Percentiles rank a stretch among this genome's conserved stretches.
Evolutionary conservation across 768 basidiomycete species (phyloP).

Genomic region (Tricholoma sp.): DNA sequence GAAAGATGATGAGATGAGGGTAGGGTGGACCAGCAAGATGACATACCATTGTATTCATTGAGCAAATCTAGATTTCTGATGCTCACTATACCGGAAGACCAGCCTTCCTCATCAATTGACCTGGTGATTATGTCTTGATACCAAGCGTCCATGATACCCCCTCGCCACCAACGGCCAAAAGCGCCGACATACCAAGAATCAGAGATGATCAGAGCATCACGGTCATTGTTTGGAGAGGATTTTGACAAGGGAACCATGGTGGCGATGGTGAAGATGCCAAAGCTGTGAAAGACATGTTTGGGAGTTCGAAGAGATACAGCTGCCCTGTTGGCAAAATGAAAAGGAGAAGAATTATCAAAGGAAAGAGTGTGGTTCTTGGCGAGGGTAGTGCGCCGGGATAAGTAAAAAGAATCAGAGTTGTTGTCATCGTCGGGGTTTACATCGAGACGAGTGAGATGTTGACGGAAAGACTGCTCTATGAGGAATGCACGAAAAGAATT

Average conservation of each 20-base stretch:
- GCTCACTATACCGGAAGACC: slow-evolving; percentile 72
- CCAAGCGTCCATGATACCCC: slow-evolving; percentile 77
- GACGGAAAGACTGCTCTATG: slow-evolving; percentile 96
- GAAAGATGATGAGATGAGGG: slow-evolving; percentile 6
- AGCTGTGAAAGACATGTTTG: slow-evolving; percentile 78
- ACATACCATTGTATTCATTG: slow-evolving; percentile 62
- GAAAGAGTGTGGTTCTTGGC: slow-evolving; percentile 23
- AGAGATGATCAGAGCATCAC: slow-evolving; percentile 48
- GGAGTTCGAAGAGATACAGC: slow-evolving; percentile 91
- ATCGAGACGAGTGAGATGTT: slow-evolving; percentile 84
- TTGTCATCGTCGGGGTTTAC: slow-evolving; percentile 53
- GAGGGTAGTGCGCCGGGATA: slow-evolving; percentile 24
- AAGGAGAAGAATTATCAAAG: slow-evolving; percentile 40
- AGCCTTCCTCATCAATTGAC: slow-evolving; percentile 65
- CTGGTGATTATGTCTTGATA: slow-evolving; percentile 63
- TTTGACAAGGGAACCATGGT: slow-evolving; percentile 57
- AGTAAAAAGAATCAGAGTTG: slow-evolving; percentile 18
- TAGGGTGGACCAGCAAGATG: slow-evolving; percentile 5
- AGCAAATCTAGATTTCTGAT: slow-evolving; percentile 69
- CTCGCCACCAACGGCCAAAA: slow-evolving; percentile 90
- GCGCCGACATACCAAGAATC: slow-evolving; percentile 90
- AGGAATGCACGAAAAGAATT: slow-evolving; percentile 91
- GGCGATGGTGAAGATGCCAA: slow-evolving; percentile 85
- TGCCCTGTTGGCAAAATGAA: slow-evolving; percentile 91
- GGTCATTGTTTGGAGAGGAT: slow-evolving; percentile 31